Evolutionary conservation across 306 rosid species (phyloP).

Genomic region (Pueraria montana): DNA sequence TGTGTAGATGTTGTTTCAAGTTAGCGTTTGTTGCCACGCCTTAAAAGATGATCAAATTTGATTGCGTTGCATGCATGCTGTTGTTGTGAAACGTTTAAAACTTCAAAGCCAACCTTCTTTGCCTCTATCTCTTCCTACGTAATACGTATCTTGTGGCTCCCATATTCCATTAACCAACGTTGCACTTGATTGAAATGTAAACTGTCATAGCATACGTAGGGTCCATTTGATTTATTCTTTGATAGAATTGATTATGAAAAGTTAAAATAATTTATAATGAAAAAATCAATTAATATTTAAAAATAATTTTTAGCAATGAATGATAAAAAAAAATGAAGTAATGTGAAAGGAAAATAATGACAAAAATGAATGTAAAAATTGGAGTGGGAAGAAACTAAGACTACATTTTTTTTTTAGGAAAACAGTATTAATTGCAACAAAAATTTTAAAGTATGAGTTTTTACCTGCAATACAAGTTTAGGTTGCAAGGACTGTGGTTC

Average conservation of each 20-base stretch:
- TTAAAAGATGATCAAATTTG: not conserved
- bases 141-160: too few species aligned
- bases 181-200: not conserved
- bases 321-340: too few species aligned
- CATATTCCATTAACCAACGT: not conserved
- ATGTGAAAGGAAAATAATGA: not conserved
- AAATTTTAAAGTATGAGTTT: too few species aligned
- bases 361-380: too few species aligned
- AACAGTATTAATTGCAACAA: too few species aligned
- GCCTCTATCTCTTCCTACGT: not conserved
- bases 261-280: not conserved
- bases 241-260: not conserved
- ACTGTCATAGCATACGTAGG: not conserved
- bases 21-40: slow-evolving; percentile 16
- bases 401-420: too few species aligned
- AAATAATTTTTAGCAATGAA: not conserved
- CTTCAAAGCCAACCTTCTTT: slow-evolving; percentile 23
- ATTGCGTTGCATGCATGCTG: not conserved
- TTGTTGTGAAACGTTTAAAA: not conserved
- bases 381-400: too few species aligned
- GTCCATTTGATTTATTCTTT: not conserved
- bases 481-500: too few species aligned
- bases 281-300: not conserved
- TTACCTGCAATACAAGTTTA: too few species aligned
- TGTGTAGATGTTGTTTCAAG: slow-evolving; percentile 36